Base-by-base conservation (phyloP, 257 asterid genomes). In the Capsicum chinense region DNA sequence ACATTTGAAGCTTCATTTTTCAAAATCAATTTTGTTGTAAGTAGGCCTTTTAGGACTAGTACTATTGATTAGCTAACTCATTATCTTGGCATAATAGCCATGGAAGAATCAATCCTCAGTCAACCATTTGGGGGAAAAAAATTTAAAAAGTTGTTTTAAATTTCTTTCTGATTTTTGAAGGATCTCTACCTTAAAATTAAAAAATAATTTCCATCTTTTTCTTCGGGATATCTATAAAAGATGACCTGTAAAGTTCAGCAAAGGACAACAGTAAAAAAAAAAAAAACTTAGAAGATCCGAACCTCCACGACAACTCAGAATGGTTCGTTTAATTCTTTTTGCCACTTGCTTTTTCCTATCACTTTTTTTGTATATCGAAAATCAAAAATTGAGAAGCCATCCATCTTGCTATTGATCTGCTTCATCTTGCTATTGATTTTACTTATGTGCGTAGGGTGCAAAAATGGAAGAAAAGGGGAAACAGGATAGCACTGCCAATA, bases 401-500 rank as follows among this genome's bases (percentile, higher is more conserved):
- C 12, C 47, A 26, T 66, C 35, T 69, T 69, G 6, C 0, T 15
- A 37, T 69, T 69, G 26, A 15, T 69, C 33, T 26, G 33, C 33
- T 26, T 26, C 1, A 26, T 66, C 35, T 69, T 69, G 6, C 0
- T 39, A 37, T 69, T 69, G 26, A 15, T 69, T 7, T 39, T 39
- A 39, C 7, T 67, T 35, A 33, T 67, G 19, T 67, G 50, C 35
- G 9, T 35, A 67, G 74, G 74, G 74, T 67, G 50, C 50, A 35
- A 67, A 66, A 67, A 37, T 33, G 74, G 74, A 67, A 67, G 74
- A 37, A 67, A 67, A 14, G n/a, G 50, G 74, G 74, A 67, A 35
- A 37, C 50, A 35, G 74, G 19, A 67, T 35, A 67, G 21, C 74
- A 37, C 19, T 67, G 74, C 50, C 21, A 15, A 6, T 35, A 7